These are phyloP conservation scores for Metarhizium robertsii DNA, from an alignment of 2,329 filamentous ascomycete species.

Conservation along the genomic window DNA sequence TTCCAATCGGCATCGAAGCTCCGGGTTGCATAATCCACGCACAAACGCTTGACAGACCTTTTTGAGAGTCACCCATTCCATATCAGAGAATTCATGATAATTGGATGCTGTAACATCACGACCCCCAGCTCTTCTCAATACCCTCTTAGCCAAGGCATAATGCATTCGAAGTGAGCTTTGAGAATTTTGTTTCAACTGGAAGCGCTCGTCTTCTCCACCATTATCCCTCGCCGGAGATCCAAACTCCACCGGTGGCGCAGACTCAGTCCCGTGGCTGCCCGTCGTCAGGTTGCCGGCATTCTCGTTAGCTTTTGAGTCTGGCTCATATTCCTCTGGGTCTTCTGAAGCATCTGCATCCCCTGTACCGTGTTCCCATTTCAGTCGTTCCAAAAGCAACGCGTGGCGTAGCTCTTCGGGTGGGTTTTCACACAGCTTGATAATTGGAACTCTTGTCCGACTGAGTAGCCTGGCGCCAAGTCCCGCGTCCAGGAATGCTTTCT, in stretches of 20 bases:
- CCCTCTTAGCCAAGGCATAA: slow-evolving; percentile 37
- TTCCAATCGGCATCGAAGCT: slow-evolving; percentile 34
- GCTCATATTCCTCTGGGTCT: slow-evolving; percentile 17
- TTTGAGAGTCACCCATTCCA: slow-evolving; percentile 40
- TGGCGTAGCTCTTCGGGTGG: slow-evolving; percentile 52
- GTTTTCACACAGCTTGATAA: slow-evolving; percentile 75
- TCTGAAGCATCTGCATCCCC: slow-evolving; percentile 25
- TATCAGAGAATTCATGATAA: slow-evolving; percentile 27
- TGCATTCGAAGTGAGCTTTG: slow-evolving; percentile 36
- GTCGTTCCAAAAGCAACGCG: slow-evolving; percentile 54
- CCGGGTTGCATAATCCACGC: slow-evolving; percentile 38
- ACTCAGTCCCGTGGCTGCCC: slow-evolving; percentile 2
- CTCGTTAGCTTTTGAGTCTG: slow-evolving; percentile 10
- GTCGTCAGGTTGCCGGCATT: not conserved
- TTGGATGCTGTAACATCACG: slow-evolving; percentile 42
- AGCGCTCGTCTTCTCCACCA: slow-evolving; percentile 10
- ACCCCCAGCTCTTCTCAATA: slow-evolving; percentile 37
- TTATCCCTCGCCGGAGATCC: slow-evolving; percentile 10
- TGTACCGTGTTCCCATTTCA: slow-evolving; percentile 58
- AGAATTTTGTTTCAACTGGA: slow-evolving; percentile 31
- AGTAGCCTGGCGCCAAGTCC: slow-evolving; percentile 71
- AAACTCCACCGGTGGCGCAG: slow-evolving; percentile 10
- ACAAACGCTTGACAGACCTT: slow-evolving; percentile 45
- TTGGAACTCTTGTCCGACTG: slow-evolving; percentile 71
- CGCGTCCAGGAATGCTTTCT: slow-evolving; percentile 61